Evolutionary conservation across 805 yeast species (phyloP).

Genomic region (Isabelozyma rhagii): DNA sequence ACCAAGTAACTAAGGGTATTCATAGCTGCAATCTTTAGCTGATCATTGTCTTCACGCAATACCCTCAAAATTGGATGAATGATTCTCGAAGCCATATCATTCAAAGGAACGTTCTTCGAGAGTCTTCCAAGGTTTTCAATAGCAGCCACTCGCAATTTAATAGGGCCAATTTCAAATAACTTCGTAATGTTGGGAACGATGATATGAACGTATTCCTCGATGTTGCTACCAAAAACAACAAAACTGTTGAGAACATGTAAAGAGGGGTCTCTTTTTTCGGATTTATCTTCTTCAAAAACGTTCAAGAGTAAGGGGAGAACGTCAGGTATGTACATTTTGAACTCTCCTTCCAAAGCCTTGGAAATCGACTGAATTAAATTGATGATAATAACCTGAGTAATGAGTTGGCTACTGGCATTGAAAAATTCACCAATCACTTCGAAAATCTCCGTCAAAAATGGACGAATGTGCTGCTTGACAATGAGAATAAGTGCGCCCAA

Average conservation of each 20-base stretch:
- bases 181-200: conserved; percentile 83
- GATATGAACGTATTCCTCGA: conserved; percentile 85
- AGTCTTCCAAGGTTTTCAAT: conserved; percentile 81
- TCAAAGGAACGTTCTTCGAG: conserved; percentile 66
- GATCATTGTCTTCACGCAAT: conserved; percentile 50
- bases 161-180: conserved; percentile 70
- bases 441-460: conserved; percentile 73
- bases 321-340: conserved; percentile 76
- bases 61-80: conserved; percentile 83
- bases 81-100: conserved; percentile 87
- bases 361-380: conserved; percentile 81
- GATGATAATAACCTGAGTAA: conserved; percentile 75
- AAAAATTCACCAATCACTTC: conserved; percentile 74
- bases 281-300: conserved; percentile 70
- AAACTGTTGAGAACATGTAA: conserved; percentile 76
- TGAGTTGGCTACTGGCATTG: conserved; percentile 36
- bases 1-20: conserved; percentile 76
- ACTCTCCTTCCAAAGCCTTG: conserved; percentile 85
- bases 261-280: conserved; percentile 58
- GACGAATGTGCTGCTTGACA: conserved; percentile 87
- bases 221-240: conserved; percentile 80
- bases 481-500: conserved; percentile 73
- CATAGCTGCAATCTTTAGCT: conserved; percentile 61
- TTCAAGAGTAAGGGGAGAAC: conserved; percentile 73
- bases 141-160: conserved; percentile 64